Percentiles rank a stretch among this genome's conserved stretches.
Evolutionary conservation across 2,329 filamentous ascomycete genomes (phyloP).

Genomic region (Verticillium nonalfalfae): DNA sequence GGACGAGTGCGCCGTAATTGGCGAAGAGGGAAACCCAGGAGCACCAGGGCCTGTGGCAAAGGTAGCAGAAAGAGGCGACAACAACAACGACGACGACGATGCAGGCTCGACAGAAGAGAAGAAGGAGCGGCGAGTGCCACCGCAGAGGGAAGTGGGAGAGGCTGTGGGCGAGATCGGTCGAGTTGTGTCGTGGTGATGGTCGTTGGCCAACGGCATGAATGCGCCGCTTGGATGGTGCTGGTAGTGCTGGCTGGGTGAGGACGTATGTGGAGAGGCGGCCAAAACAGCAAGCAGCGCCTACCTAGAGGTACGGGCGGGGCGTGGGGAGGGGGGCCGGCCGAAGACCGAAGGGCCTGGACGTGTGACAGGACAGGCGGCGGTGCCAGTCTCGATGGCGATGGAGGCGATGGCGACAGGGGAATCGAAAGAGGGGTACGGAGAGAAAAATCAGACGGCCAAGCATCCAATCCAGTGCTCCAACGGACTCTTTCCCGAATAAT

Average conservation of each 20-base stretch:
- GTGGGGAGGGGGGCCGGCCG: background rate
- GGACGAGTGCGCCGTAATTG: background rate
- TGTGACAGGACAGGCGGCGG: background rate
- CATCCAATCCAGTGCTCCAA: too few species aligned
- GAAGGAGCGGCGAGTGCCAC: background rate
- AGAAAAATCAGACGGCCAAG: background rate
- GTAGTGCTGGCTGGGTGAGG: background rate
- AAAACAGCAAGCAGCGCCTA: too few species aligned
- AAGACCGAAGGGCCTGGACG: background rate
- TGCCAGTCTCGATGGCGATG: background rate
- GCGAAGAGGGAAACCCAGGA: background rate
- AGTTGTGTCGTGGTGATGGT: background rate
- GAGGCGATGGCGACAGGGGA: background rate
- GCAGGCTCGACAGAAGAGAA: background rate
- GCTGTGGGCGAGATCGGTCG: background rate
- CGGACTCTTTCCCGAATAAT: background rate
- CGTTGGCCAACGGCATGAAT: conserved; percentile 13
- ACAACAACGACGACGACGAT: conserved; percentile 1
- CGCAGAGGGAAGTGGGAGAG: background rate
- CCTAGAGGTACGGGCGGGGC: background rate
- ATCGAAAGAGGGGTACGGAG: background rate
- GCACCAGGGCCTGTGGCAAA: conserved; percentile 2
- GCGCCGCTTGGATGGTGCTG: conserved; percentile 1
- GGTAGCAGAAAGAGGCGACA: background rate
- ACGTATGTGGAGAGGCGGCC: background rate